Conservation (phyloP, 2,329 filamentous ascomycete genomes). For the Fusarium sp. region DNA sequence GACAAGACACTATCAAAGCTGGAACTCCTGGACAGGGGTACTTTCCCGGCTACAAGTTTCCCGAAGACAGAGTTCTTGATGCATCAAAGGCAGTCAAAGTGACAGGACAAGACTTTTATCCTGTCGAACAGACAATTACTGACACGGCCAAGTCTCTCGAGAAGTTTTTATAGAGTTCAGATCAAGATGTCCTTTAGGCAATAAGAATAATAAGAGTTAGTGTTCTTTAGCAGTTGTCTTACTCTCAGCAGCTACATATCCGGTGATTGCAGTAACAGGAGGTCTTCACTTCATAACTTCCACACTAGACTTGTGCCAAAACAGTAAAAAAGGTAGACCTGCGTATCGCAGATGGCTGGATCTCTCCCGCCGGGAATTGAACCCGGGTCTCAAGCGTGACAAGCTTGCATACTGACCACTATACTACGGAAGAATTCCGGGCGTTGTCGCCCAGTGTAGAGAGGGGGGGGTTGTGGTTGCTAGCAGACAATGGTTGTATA, state of each 20-base stretch:
- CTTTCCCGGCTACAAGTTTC: slow-evolving; percentile 14
- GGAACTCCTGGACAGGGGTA: slow-evolving; percentile 36
- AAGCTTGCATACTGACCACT: slow-evolving; percentile 7
- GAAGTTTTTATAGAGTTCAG: slow-evolving; percentile 20
- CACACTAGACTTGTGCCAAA: background rate
- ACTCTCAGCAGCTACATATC: background rate
- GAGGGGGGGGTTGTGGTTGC: background rate
- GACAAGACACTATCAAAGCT: slow-evolving; percentile 31
- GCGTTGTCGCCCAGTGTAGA: background rate
- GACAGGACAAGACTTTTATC: slow-evolving; percentile 30
- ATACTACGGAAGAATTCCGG: background rate
- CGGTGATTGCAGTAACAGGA: background rate
- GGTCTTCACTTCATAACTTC: background rate
- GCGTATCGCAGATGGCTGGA: background rate
- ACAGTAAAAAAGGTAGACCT: background rate
- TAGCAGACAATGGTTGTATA: background rate
- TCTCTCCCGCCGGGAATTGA: slow-evolving; percentile 1
- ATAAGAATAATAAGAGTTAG: background rate
- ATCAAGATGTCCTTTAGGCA: background rate
- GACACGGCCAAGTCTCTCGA: slow-evolving; percentile 37
- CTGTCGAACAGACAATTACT: slow-evolving; percentile 32
- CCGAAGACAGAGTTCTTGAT: slow-evolving; percentile 22
- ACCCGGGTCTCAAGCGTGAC: slow-evolving; percentile 6
- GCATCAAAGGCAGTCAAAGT: slow-evolving; percentile 27
- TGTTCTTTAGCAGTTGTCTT: background rate